These are phyloP conservation scores for Metroxylon sagu DNA, from an alignment of 176 grass and related monocot genomes.

Conservation along the genomic window DNA sequence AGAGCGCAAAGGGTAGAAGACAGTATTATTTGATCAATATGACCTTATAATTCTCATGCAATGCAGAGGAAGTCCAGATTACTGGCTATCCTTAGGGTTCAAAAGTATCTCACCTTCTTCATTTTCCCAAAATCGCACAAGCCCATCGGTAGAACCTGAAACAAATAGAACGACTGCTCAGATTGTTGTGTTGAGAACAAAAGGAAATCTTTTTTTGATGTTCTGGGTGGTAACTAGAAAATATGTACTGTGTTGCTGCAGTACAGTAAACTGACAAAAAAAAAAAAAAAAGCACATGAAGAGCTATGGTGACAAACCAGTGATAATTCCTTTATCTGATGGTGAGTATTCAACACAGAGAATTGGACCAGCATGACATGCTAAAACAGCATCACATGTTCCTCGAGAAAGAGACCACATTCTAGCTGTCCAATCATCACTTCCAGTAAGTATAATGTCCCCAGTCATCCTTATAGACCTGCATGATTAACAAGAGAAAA, in stretches of 20 bases:
- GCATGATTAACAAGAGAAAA: constrained; percentile 11
- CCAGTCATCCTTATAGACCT: constrained; percentile 91
- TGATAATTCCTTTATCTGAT: constrained; percentile 95
- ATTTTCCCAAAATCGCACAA: constrained; percentile 99
- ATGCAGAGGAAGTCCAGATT: too few relatives aligned
- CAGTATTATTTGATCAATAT: too few relatives aligned
- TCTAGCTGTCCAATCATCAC: constrained; percentile 99
- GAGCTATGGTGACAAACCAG: constrained; percentile 45
- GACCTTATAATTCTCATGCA: too few relatives aligned
- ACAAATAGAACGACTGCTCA: constrained; percentile 25
- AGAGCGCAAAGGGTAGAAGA: too few relatives aligned
- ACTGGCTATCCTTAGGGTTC: too few relatives aligned
- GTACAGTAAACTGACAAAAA: neutral
- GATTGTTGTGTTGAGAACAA: neutral
- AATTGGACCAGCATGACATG: constrained; percentile 95
- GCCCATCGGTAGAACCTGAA: constrained; percentile 87
- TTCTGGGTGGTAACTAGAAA: too few relatives aligned
- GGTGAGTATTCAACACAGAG: constrained; percentile 83
- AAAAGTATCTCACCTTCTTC: constrained; percentile 61
- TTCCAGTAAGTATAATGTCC: constrained; percentile 90
- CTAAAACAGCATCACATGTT: constrained; percentile 87
- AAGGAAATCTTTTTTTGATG: too few relatives aligned
- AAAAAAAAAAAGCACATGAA: neutral
- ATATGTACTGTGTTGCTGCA: neutral
- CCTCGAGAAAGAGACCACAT: constrained; percentile 82